Percentiles rank a stretch among this genome's conserved stretches.
These are phyloP conservation scores for Mallotus japonicus DNA, from an alignment of 441 rosid genomes.

Conservation along the genomic window DNA sequence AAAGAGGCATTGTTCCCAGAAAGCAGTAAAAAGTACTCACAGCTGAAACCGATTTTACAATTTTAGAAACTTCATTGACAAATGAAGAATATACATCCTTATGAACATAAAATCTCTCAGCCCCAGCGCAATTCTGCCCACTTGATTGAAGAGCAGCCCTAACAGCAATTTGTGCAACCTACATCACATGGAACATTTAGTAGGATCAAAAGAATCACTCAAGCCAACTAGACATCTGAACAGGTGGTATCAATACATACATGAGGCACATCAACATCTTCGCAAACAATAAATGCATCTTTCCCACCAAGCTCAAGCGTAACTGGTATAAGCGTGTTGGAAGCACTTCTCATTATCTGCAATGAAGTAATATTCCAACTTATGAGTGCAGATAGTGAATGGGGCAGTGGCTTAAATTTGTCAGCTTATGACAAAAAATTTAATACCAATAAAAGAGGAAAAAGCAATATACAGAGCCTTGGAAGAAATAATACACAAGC, in stretches of 20 bases:
- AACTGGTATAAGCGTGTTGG: conserved; percentile 74
- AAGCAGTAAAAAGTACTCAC: conserved; percentile 44
- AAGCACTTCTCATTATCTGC: conserved; percentile 95
- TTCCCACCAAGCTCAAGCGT: conserved; percentile 99
- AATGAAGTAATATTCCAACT: conserved; percentile 23
- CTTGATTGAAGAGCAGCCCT: conserved; percentile 93
- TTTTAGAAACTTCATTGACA: conserved; percentile 68
- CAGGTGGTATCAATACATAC: conserved; percentile 41
- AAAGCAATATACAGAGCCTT: neutral
- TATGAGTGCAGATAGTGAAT: neutral
- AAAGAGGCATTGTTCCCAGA: too few relatives aligned
- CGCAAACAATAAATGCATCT: conserved; percentile 92
- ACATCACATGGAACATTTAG: conserved; percentile 21
- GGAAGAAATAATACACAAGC: neutral
- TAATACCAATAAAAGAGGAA: neutral
- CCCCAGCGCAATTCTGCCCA: conserved; percentile 99
- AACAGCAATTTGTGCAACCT: conserved; percentile 98
- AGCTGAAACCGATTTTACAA: conserved; percentile 85
- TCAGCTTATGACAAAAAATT: neutral
- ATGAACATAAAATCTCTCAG: conserved; percentile 96
- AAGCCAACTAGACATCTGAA: conserved; percentile 15
- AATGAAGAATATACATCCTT: conserved; percentile 73
- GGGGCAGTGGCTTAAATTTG: neutral
- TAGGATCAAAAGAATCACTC: conserved; percentile 11
- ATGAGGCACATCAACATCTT: conserved; percentile 77